Base-by-base conservation (phyloP, 2,329 filamentous ascomycete species). In the Setomelanomma holmii region DNA sequence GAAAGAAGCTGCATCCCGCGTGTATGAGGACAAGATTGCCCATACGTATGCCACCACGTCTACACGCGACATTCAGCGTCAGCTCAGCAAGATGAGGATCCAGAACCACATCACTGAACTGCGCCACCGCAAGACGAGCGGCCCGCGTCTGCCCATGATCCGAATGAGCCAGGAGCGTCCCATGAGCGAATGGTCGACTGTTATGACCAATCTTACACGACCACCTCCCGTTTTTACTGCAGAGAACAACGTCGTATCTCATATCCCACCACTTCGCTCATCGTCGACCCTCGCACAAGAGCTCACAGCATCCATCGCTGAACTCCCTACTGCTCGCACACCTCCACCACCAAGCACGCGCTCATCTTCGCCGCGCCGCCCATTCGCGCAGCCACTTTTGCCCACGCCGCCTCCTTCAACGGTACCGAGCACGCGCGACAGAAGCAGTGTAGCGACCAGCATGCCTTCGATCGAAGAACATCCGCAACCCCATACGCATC, bases 1-100 rank as follows among this genome's bases (percentile, higher is more conserved):
- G 50, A 84, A 84, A 51, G 83, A 86, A 64, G 84, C 85, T 1
- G 79, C 86, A 24, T 79, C 82, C 1, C 81, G 83, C 19, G 78
- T 85, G 17, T 88, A 87, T 67, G 82, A 85, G 64, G 80, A 82
- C 55, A 77, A 76, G 56, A 75, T 79, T 39, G 72, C 71, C 16
- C 60, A 75, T 34, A 60, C 63, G 22, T 75, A 74, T 44, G 67
- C 71, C 12, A 64, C 54, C 27, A 71, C 61, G 49, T 69, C 68
- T 8, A 63, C 61, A 16, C 72, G 74, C 42, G 71, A 76, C 35
- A 66, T 75, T 6, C 63, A 71, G 39, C 69, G 72, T 40, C 72
- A 77, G 39, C 60, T 75, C n/a, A 74, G 69, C 39, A 78, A 78
- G 40, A 71, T 75, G 41, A 74, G 78, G 8, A 75, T 78, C 11